Base-by-base conservation (phyloP, 768 basidiomycete genomes). In the Tylopilus rubrobrunneus region DNA sequence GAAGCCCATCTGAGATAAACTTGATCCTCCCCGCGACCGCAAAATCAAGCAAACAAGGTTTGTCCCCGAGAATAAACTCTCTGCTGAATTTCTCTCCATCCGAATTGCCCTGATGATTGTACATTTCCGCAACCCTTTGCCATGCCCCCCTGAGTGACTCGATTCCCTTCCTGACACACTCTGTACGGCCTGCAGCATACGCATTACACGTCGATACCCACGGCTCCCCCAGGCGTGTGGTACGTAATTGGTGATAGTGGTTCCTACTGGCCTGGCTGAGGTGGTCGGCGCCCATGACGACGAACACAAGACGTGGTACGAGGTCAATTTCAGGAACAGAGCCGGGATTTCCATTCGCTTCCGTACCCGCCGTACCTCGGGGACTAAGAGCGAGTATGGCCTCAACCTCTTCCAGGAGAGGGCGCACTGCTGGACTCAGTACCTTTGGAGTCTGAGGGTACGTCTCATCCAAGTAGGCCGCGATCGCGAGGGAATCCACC, bases 401-500 rank as follows among this genome's bases (percentile, higher is more conserved):
- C 0, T 57, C 45, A 48, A 74, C 71, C 0, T 67, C 68, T 3
- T 67, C 62, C 40, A 78, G 69, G 1, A 76, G 51, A 0, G 67
- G 74, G 12, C 57, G 56, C 2, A 65, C 69, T 0, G 66, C 70
- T 4, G 50, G 39, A 1, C 74, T 76, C 56, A 80, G 62, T n/a
- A 81, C 59, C 9, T 46, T 57, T 3, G 74, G 75, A 0, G 74
- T 71, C 45, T 71, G 63, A 0, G 81, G 78, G 57, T 81, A 83
- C 1, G 71, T 69, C 2, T 68, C 27, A 12, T 45, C 43, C 27
- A 51, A 9, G 62, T 84, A 81, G 14, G 69, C 56, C 1, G 77
- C 80, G 52, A 84, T 83, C 31, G 56, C 60, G 37, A 66, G 56
- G 0, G 81, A 81, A 31, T 82, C 78, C 9, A 73, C 56, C 25